phyloP scores from a whole-genome alignment of 2,329 filamentous ascomycete species.

The Epichloe uncinata region DNA sequence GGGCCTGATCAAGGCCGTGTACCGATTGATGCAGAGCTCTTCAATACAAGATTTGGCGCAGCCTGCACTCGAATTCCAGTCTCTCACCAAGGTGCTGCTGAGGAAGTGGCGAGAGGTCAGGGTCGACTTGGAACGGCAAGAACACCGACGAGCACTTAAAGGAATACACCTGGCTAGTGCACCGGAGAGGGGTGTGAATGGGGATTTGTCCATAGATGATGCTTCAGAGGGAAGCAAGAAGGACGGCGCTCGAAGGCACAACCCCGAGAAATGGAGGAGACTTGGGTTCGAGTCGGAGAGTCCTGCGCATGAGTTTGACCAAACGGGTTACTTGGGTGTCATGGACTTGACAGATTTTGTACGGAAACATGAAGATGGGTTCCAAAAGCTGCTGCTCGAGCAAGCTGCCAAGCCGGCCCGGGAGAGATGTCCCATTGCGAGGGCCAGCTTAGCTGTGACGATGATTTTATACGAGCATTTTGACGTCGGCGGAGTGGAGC shows the following conservation, averaged over 20 bases:
- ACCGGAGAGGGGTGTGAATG: conserved; percentile 38
- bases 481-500: conserved; percentile 72
- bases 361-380: conserved; percentile 78
- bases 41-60: conserved; percentile 82
- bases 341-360: conserved; percentile 97
- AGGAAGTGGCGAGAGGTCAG: conserved; percentile 77
- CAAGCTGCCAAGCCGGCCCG: conserved; percentile 60
- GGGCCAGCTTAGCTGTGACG: conserved; percentile 76
- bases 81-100: conserved; percentile 74
- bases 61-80: conserved; percentile 86
- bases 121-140: conserved; percentile 74
- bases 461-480: conserved; percentile 90
- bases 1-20: conserved; percentile 84
- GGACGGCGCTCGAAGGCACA: conserved; percentile 53
- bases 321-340: conserved; percentile 81
- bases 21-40: conserved; percentile 86
- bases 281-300: conserved; percentile 86
- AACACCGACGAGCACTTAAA: conserved; percentile 79
- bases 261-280: conserved; percentile 84
- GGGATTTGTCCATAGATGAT: conserved; percentile 25
- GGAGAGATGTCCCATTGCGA: conserved; percentile 74
- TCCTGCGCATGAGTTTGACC: conserved; percentile 72
- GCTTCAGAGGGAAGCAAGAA: conserved; percentile 30
- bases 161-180: conserved; percentile 73
- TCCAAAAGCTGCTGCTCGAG: conserved; percentile 83